Evolutionary conservation across 164 flowering plant species (phyloP), one percentile per base, ranked within the genome.

Genomic region (Magnolia sinica): DNA sequence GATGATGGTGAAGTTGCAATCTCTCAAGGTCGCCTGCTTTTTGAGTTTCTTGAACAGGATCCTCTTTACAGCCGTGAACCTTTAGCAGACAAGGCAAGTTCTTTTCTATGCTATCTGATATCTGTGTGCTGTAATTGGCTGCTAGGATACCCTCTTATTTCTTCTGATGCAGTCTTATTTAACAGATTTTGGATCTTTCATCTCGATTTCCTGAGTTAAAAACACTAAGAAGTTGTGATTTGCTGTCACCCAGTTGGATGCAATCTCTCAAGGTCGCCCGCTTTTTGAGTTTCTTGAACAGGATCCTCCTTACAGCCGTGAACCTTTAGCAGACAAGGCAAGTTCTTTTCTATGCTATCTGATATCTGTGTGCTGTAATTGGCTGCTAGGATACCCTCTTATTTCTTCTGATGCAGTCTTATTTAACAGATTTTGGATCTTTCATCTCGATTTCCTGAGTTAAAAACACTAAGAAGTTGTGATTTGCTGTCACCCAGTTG

Each of bases 221-320:
- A 79, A 87, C 89, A 31, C 80, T 89, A 49, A 86, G 93, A 82
- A 95, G 98, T 80, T 95, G 94, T 86, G 98, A 95, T 86, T 72
- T 93, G 71, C 77, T 84, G 6, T 64, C 93, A 31, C 77, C 89
- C 31, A 93, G 98, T 73, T 95, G 98, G 98, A 73, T 95, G 8
- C n/a, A n/a, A n/a, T n/a, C n/a, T n/a, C n/a, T n/a, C n/a, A n/a
- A n/a, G n/a, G n/a, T n/a, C n/a, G 4, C 59, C 74, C 85, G 73
- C 77, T 87, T 31, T 89, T 89, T 82, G 88, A 89, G 79, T 87
- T 74, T 79, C 76, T 89, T 75, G 91, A 89, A 76, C 87, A 70
- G 31, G 83, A 85, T 76, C 82, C 80, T 55, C 91, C 91, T 66
- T 87, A 85, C 76, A 74, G 85, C 74, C 89, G 91, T 71, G 89